phyloP scores from a whole-genome alignment of 2,329 filamentous ascomycete genomes.

The Eutypella sp. region DNA sequence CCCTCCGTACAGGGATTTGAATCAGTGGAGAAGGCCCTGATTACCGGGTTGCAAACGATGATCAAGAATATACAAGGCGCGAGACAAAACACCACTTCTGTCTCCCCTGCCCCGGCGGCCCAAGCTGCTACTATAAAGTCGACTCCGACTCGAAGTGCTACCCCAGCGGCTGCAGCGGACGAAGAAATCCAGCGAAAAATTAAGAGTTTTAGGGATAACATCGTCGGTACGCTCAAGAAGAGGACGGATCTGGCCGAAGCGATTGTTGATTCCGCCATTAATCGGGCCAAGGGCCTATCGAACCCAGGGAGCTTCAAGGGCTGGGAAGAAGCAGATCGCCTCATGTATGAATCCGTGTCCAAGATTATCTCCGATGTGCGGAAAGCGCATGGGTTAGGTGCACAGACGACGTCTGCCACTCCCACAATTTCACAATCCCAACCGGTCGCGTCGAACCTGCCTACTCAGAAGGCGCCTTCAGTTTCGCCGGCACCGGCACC shows the following conservation, averaged over 20 bases:
- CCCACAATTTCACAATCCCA: constrained; percentile 8
- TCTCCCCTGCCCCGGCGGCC: constrained; percentile 18
- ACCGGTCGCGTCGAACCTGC: constrained; percentile 6
- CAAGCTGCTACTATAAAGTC: constrained; percentile 11
- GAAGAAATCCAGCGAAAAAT: constrained; percentile 26
- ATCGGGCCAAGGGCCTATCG: constrained; percentile 25
- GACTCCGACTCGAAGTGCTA: constrained; percentile 21
- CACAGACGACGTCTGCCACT: constrained; percentile 10
- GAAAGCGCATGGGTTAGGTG: constrained; percentile 16
- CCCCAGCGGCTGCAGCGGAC: constrained; percentile 18
- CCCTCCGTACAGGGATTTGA: constrained; percentile 22
- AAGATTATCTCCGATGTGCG: constrained; percentile 26
- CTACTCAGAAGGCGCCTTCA: constrained; percentile 15
- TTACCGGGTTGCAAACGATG: constrained; percentile 24
- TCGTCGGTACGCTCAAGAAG: constrained; percentile 23
- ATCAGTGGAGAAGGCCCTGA: constrained; percentile 21
- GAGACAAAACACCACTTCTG: constrained; percentile 17
- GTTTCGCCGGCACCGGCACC: constrained; percentile 19
- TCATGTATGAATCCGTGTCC: constrained; percentile 26
- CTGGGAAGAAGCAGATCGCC: constrained; percentile 26
- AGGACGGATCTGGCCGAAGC: constrained; percentile 26
- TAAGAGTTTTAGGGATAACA: constrained; percentile 24
- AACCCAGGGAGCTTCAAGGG: constrained; percentile 20
- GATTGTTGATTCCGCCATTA: constrained; percentile 28
- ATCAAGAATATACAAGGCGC: constrained; percentile 24